Conservation (phyloP, 805 yeast genomes). For the Hanseniaspora pseudoguilliermondii region DNA sequence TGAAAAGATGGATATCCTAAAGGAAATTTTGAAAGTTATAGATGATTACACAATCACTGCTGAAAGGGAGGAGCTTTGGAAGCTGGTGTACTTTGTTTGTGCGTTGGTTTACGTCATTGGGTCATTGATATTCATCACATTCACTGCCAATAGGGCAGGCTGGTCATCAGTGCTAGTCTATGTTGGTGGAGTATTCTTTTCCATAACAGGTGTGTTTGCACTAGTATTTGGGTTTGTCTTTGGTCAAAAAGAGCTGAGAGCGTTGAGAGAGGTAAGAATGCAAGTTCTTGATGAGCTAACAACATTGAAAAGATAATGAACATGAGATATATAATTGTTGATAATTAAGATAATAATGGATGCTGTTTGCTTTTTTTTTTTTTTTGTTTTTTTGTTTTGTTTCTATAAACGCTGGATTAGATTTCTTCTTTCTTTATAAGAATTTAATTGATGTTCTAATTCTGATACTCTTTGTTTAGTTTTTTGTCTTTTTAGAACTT, state of each 20-base stretch:
- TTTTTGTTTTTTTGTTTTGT: not conserved
- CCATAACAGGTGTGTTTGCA: conserved; percentile 56
- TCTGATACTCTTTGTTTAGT: not conserved
- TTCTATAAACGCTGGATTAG: not conserved
- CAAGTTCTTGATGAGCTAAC: conserved; percentile 41
- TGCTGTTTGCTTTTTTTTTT: not conserved
- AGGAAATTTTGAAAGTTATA: conserved; percentile 39
- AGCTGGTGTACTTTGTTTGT: conserved; percentile 48
- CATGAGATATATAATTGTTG: not conserved
- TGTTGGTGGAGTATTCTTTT: conserved; percentile 40
- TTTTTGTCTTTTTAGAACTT: not conserved
- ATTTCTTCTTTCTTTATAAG: not conserved
- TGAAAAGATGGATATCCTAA: conserved; percentile 25
- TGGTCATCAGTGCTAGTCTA: conserved; percentile 62
- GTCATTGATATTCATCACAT: conserved; percentile 42
- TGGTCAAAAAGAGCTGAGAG: conserved; percentile 69
- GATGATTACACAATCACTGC: conserved; percentile 40
- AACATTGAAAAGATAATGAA: conserved; percentile 8
- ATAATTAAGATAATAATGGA: not conserved
- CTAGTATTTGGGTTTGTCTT: conserved; percentile 70
- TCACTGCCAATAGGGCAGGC: conserved; percentile 41
- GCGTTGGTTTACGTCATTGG: conserved; percentile 44
- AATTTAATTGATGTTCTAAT: not conserved
- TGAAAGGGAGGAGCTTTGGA: conserved; percentile 49
- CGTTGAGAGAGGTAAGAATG: conserved; percentile 56